Percentiles rank a stretch among this genome's conserved stretches.
Conservation (phyloP, 306 rosid species). For the Begonia masoniana region DNA sequence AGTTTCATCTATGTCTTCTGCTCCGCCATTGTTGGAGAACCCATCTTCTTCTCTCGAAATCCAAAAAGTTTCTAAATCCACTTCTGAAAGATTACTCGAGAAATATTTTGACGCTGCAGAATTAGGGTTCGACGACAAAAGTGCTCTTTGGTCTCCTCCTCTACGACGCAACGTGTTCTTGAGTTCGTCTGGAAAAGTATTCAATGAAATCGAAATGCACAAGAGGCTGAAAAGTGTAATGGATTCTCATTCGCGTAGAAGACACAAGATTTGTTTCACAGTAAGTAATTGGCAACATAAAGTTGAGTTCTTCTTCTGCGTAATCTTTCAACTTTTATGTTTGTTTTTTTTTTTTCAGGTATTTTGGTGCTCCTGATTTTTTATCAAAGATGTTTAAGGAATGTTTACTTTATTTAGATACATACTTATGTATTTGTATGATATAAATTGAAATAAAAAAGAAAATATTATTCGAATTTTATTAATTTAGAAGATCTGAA, state of each 20-base stretch:
- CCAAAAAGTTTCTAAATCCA: conserved; percentile 8
- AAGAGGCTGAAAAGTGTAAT: neutral
- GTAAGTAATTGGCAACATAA: neutral
- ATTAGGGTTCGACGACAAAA: conserved; percentile 6
- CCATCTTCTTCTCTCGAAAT: neutral
- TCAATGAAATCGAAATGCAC: conserved; percentile 5
- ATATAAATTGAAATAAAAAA: too few species aligned
- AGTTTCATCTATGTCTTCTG: neutral
- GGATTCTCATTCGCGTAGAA: neutral
- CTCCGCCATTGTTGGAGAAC: too few species aligned
- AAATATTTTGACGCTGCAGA: conserved; percentile 8
- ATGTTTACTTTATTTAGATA: too few species aligned
- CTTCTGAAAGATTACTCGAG: conserved; percentile 7
- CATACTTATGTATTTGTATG: too few species aligned
- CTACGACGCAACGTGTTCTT: conserved; percentile 7
- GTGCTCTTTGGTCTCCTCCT: conserved; percentile 16
- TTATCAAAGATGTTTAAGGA: too few species aligned
- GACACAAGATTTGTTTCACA: conserved; percentile 1
- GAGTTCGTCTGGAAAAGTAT: conserved; percentile 6
- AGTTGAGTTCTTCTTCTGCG: neutral
- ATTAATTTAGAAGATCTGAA: too few species aligned
- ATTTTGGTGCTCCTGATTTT: neutral
- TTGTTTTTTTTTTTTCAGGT: conserved; percentile 7
- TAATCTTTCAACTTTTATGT: neutral
- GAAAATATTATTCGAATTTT: too few species aligned